phyloP scores from a whole-genome alignment of 768 basidiomycete genomes.

The Suillus fuscotomentosus region DNA sequence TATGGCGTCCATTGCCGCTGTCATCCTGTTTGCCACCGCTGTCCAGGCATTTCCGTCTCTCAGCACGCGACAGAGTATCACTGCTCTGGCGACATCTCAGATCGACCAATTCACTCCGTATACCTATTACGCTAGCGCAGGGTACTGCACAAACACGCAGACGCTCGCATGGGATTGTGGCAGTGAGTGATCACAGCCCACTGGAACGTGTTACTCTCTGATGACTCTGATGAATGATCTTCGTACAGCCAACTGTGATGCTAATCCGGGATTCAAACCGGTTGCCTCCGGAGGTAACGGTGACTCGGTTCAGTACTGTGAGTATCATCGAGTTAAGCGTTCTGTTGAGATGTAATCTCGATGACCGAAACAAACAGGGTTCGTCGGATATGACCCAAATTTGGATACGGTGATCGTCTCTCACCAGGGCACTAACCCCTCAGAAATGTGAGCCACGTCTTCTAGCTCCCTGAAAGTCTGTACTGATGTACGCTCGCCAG shows the following conservation, averaged over 20 bases:
- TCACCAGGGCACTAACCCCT: constrained; percentile 36
- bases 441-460: constrained; percentile 23
- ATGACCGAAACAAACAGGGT: constrained; percentile 35
- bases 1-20: constrained; percentile 19
- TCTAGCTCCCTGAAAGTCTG: background rate
- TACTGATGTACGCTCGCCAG: constrained; percentile 19
- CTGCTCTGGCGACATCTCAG: constrained; percentile 37
- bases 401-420: constrained; percentile 35
- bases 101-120: constrained; percentile 46
- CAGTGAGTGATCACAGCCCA: constrained; percentile 30
- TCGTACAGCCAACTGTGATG: constrained; percentile 42
- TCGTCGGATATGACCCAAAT: constrained; percentile 48
- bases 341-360: background rate
- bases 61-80: constrained; percentile 36
- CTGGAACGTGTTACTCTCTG: background rate
- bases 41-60: constrained; percentile 25
- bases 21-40: constrained; percentile 13
- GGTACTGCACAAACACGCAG: constrained; percentile 43
- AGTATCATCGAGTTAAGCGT: constrained; percentile 1
- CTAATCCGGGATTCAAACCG: constrained; percentile 47
- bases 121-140: constrained; percentile 50
- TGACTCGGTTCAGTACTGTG: constrained; percentile 41
- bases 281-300: constrained; percentile 50
- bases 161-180: constrained; percentile 57
- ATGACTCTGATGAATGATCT: background rate